Evolutionary conservation across 257 asterid species (phyloP).

Genomic region (Solanum microdontum): DNA sequence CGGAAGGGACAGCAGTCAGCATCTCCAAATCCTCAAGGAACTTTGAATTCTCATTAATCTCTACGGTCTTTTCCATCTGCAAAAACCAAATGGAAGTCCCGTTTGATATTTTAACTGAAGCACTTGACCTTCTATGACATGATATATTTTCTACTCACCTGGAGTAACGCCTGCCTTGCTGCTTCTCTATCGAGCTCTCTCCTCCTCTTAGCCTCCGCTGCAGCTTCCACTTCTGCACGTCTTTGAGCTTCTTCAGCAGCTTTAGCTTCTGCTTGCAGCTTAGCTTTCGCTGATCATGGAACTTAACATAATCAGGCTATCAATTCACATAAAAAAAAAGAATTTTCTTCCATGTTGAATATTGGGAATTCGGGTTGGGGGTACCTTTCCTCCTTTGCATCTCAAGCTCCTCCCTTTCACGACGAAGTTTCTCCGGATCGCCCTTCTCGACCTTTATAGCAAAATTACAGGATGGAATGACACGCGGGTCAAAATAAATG

Average conservation of each 20-base stretch:
- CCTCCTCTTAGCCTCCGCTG: slow-evolving; percentile 52
- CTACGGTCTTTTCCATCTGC: slow-evolving; percentile 85
- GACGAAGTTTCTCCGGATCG: slow-evolving; percentile 66
- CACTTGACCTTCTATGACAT: neutral
- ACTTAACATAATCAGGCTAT: neutral
- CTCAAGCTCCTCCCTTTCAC: slow-evolving; percentile 83
- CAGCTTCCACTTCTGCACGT: slow-evolving; percentile 76
- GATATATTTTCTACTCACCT: slow-evolving; percentile 27
- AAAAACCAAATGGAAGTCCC: neutral
- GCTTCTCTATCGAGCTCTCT: slow-evolving; percentile 81
- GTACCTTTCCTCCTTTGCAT: slow-evolving; percentile 67
- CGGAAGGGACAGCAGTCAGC: slow-evolving; percentile 44
- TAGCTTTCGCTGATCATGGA: slow-evolving; percentile 58
- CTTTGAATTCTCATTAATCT: slow-evolving; percentile 57
- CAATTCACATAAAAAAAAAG: neutral
- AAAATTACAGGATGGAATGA: neutral
- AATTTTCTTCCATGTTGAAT: neutral
- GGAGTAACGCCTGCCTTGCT: slow-evolving; percentile 66
- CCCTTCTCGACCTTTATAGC: slow-evolving; percentile 50
- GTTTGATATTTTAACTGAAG: neutral
- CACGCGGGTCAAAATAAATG: neutral
- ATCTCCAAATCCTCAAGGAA: slow-evolving; percentile 67
- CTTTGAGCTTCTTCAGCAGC: slow-evolving; percentile 88
- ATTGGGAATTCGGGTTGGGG: neutral
- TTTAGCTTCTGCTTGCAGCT: slow-evolving; percentile 82